Conservation (phyloP, 2,329 filamentous ascomycete genomes). For the Colletotrichum graminicola region DNA sequence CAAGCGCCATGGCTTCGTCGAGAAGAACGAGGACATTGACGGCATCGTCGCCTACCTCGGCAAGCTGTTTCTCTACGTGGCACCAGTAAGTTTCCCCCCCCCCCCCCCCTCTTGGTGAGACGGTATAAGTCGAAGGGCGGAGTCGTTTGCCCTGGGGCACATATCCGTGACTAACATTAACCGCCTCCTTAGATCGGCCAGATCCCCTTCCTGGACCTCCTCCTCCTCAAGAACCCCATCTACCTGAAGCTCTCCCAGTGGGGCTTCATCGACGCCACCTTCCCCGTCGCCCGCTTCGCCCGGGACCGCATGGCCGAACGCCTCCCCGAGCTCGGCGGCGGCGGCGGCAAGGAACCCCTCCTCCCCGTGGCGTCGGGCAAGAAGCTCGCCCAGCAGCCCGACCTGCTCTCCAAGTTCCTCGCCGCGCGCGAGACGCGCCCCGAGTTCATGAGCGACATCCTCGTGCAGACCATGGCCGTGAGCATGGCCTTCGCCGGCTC, state of each 20-base stretch:
- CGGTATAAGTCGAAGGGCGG: neutral
- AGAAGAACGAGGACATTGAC: conserved; percentile 80
- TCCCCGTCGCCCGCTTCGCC: conserved; percentile 80
- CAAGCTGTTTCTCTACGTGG: conserved; percentile 77
- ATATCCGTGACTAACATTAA: neutral
- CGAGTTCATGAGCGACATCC: conserved; percentile 77
- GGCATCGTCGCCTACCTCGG: conserved; percentile 76
- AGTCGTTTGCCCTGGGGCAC: neutral
- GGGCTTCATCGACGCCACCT: conserved; percentile 76
- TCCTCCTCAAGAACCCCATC: conserved; percentile 82
- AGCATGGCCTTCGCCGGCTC: conserved; percentile 80
- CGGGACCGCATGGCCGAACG: conserved; percentile 75
- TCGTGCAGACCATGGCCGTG: conserved; percentile 79
- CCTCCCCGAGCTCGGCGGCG: conserved; percentile 58
- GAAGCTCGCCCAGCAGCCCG: conserved; percentile 59
- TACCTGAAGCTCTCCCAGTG: conserved; percentile 75
- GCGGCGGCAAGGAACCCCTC: conserved; percentile 50
- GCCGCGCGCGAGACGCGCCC: conserved; percentile 75
- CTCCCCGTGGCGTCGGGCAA: conserved; percentile 54
- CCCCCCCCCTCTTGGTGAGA: too few species aligned
- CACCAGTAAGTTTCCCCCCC: conserved; percentile 67
- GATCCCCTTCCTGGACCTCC: conserved; percentile 76
- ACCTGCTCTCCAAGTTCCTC: conserved; percentile 79
- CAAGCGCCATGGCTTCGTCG: conserved; percentile 80
- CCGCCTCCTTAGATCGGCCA: conserved; percentile 70